Conservation (phyloP, 345 rosid genomes). For the Camelina neglecta region DNA sequence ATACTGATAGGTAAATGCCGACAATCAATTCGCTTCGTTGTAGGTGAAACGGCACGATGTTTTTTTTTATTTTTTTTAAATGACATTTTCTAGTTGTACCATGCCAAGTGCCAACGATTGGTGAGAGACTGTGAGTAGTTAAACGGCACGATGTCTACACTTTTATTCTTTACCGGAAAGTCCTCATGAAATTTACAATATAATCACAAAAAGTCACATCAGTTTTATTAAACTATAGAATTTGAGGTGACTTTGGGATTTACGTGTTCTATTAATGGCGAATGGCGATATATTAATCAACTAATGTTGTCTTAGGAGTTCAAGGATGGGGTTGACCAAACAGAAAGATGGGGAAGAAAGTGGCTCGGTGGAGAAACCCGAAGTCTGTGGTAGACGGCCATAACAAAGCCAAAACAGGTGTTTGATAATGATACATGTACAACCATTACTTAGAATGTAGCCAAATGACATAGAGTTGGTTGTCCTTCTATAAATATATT, state of each 20-base stretch:
- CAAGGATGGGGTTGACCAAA: not conserved
- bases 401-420: not conserved
- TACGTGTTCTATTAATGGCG: not conserved
- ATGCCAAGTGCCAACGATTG: not conserved
- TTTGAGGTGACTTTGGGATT: not conserved
- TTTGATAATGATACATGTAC: not conserved
- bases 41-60: constrained; percentile 2
- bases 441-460: not conserved
- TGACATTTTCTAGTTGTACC: not conserved
- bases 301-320: constrained; percentile 18
- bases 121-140: not conserved
- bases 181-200: not conserved
- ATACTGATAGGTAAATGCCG: constrained; percentile 59
- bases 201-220: too few relatives aligned
- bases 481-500: not conserved
- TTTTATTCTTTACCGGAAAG: not conserved
- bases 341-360: constrained; percentile 1
- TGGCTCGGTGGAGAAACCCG: not conserved
- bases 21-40: not conserved
- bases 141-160: too few relatives aligned
- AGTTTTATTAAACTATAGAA: not conserved
- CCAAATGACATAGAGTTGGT: not conserved
- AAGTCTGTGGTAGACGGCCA: not conserved
- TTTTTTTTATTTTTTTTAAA: not conserved
- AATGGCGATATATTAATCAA: not conserved